A percentile compares a stretch with the other conserved stretches of the same genome.
phyloP scores from a whole-genome alignment of 169 alveolate species.

The Eimeria acervulina region DNA sequence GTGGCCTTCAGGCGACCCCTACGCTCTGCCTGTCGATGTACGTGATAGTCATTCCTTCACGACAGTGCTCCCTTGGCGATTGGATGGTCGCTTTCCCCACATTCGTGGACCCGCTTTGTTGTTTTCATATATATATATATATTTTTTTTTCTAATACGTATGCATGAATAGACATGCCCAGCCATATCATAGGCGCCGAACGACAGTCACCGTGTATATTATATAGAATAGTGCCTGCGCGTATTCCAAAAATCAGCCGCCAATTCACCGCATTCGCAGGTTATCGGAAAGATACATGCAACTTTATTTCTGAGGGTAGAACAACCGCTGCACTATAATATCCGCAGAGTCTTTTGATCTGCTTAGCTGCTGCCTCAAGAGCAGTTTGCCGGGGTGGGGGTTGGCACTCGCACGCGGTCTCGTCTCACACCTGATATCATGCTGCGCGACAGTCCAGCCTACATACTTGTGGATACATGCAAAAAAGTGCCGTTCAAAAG shows the following conservation, averaged over 20 bases:
- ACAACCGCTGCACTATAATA: no score
- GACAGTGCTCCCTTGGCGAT: neutral
- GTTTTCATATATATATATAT: no score
- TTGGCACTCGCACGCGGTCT: no score
- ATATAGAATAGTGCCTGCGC: neutral
- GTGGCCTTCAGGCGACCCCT: neutral
- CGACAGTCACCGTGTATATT: neutral
- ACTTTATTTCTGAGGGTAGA: no score
- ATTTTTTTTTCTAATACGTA: neutral
- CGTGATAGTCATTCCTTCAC: neutral
- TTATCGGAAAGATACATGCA: neutral
- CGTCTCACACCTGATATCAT: no score
- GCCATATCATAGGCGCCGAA: neutral
- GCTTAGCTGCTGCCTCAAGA: no score
- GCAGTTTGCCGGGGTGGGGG: no score
- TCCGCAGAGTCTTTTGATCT: no score
- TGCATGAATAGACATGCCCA: neutral
- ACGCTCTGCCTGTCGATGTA: neutral
- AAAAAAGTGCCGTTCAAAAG: no score
- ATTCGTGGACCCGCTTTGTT: neutral
- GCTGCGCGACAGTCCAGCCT: no score
- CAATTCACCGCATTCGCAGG: neutral
- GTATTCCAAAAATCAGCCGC: neutral
- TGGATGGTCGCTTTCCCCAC: neutral
- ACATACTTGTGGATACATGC: no score